Conservation (phyloP, 495 filamentous ascomycete genomes). For the Penicillium coffeae region DNA sequence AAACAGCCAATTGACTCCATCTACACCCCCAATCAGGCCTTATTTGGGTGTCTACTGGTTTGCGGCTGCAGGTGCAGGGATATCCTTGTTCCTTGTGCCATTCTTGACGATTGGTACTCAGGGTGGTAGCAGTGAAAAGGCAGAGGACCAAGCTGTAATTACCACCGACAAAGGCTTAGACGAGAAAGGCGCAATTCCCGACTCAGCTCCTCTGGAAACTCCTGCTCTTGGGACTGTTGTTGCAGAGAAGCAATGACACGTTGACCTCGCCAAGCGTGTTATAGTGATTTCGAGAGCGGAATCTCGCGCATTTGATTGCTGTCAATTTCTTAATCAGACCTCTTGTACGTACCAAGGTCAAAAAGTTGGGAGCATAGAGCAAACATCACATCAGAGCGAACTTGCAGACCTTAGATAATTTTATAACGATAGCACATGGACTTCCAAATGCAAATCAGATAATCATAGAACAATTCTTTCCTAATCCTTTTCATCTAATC, state of each 20-base stretch:
- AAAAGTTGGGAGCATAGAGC: too few relatives aligned
- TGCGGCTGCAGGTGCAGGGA: constrained; percentile 23
- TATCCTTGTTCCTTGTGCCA: constrained; percentile 26
- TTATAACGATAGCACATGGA: too few relatives aligned
- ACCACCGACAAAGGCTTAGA: neutral
- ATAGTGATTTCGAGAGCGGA: too few relatives aligned
- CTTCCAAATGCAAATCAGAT: neutral
- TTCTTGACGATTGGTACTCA: constrained; percentile 32
- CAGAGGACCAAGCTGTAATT: neutral
- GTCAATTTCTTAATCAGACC: too few relatives aligned
- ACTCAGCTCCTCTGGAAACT: neutral
- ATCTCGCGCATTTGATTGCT: too few relatives aligned
- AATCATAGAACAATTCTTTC: neutral
- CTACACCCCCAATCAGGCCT: constrained; percentile 19
- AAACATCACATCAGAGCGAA: too few relatives aligned
- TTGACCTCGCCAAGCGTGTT: neutral
- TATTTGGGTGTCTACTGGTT: constrained; percentile 32
- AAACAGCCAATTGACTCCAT: constrained; percentile 12
- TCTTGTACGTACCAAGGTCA: too few relatives aligned
- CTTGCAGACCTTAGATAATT: too few relatives aligned
- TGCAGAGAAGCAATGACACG: neutral
- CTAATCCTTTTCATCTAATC: constrained; percentile 36
- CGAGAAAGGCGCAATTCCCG: neutral
- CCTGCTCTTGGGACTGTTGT: neutral
- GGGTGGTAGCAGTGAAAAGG: constrained; percentile 9